phyloP scores from a whole-genome alignment of 176 grass and related monocot species.

The Bonia amplexicaulis region DNA sequence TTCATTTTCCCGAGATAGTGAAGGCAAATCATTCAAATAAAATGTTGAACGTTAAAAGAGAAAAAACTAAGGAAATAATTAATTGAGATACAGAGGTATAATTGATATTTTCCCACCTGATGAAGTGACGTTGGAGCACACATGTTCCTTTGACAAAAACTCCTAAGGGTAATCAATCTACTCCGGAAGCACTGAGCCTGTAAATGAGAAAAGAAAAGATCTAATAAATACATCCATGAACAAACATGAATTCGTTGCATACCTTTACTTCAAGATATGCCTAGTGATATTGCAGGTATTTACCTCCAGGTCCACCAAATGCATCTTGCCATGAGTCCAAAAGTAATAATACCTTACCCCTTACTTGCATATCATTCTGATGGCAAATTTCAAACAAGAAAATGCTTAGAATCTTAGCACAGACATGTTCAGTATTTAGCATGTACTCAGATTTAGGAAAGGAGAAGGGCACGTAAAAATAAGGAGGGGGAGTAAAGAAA shows the following conservation, averaged over 20 bases:
- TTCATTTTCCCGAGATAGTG: no score
- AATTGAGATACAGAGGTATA: no score
- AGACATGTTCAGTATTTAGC: neutral
- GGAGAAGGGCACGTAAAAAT: neutral
- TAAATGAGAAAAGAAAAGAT: no score
- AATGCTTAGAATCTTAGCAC: neutral
- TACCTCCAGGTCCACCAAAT: constrained; percentile 87
- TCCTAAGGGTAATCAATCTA: neutral
- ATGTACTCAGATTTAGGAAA: neutral
- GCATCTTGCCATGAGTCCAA: constrained; percentile 99
- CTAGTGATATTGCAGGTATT: constrained; percentile 79
- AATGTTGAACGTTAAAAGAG: no score
- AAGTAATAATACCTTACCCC: constrained; percentile 73
- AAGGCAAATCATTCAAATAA: no score
- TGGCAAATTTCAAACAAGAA: constrained; percentile 14
- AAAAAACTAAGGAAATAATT: no score
- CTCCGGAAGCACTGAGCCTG: no score
- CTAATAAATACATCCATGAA: constrained; percentile 13
- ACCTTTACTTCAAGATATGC: constrained; percentile 95
- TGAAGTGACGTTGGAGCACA: no score
- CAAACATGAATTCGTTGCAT: constrained; percentile 18
- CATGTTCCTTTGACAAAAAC: no score
- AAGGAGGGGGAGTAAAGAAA: neutral
- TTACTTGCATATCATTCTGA: constrained; percentile 87
- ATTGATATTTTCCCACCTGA: no score